Conservation (phyloP, 208 protist species). For the Acanthamoeba triangularis region DNA sequence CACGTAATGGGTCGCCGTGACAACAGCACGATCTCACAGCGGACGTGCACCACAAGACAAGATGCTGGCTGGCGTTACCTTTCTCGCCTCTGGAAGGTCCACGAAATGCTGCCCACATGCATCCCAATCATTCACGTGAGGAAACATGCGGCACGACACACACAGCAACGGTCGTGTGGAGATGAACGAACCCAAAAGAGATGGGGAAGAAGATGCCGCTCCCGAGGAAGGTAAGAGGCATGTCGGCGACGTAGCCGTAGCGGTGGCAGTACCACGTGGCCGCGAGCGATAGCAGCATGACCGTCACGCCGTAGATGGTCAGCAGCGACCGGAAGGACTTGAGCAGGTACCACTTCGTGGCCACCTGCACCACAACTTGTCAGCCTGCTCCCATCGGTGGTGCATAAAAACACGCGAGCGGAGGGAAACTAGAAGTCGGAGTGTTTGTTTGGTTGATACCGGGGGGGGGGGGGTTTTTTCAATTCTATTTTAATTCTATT, state of each 20-base stretch:
- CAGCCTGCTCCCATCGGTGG: no score
- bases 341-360: not conserved
- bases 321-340: not conserved
- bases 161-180: not conserved
- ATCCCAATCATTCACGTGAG: not conserved
- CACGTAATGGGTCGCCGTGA: no score
- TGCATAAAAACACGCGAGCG: no score
- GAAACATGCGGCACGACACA: not conserved
- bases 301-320: not conserved
- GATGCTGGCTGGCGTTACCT: no score
- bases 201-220: constrained; percentile 29
- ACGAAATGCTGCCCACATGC: not conserved
- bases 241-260: not conserved
- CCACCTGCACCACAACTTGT: not conserved
- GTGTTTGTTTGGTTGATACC: no score
- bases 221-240: constrained; percentile 30
- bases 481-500: no score
- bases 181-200: constrained; percentile 7
- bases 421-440: no score
- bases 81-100: not conserved
- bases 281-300: not conserved
- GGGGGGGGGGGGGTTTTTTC: no score
- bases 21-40: no score
- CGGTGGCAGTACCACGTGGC: not conserved
- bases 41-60: no score